Conservation (phyloP, 2,329 filamentous ascomycete genomes). For the Microascus cirrosus region DNA sequence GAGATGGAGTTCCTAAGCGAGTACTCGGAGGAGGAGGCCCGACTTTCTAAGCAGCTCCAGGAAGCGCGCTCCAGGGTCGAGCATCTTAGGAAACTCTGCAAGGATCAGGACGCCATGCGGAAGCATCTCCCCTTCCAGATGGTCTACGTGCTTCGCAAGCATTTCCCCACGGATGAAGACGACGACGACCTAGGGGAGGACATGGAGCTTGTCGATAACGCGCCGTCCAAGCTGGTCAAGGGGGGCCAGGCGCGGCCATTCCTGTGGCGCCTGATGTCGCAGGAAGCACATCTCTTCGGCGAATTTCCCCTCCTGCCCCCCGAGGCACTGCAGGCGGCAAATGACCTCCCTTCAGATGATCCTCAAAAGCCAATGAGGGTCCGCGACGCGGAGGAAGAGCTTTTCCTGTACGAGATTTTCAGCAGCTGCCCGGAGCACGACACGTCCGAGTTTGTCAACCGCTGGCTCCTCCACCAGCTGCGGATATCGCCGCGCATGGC, state of each 20-base stretch:
- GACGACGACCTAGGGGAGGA: conserved; percentile 27
- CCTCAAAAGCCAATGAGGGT: conserved; percentile 22
- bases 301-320: conserved; percentile 25
- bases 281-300: conserved; percentile 31
- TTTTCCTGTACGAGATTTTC: conserved; percentile 32
- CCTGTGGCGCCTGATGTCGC: conserved; percentile 36
- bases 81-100: conserved; percentile 26
- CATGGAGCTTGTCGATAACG: conserved; percentile 24
- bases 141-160: background rate
- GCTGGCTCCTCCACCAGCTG: conserved; percentile 41
- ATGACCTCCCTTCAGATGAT: conserved; percentile 21
- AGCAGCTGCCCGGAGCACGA: conserved; percentile 20
- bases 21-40: conserved; percentile 24
- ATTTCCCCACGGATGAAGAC: conserved; percentile 15
- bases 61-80: conserved; percentile 14
- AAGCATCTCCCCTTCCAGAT: conserved; percentile 16
- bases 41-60: conserved; percentile 20
- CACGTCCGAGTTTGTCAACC: conserved; percentile 32
- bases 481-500: conserved; percentile 33
- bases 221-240: conserved; percentile 11
- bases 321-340: conserved; percentile 26
- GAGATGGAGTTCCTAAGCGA: conserved; percentile 32
- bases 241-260: conserved; percentile 23
- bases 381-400: conserved; percentile 33
- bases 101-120: conserved; percentile 27